phyloP scores from a whole-genome alignment of 768 basidiomycete species.

The Leucocoprinus birnbaumii region DNA sequence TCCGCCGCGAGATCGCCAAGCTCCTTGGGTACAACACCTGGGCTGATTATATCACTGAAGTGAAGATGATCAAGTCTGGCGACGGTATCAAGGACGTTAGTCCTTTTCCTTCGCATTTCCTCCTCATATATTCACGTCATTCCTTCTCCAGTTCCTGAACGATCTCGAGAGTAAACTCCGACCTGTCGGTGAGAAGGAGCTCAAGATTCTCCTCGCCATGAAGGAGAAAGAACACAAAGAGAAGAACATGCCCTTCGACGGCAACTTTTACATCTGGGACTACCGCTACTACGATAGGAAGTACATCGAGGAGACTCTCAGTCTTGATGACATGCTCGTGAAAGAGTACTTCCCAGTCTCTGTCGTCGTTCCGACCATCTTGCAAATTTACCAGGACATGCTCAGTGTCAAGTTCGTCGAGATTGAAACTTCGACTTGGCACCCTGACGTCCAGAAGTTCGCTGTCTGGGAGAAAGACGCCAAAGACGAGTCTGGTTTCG shows the following conservation, averaged over 20 bases:
- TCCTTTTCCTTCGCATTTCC: constrained; percentile 1
- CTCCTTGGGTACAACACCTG: constrained; percentile 75
- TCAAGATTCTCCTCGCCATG: constrained; percentile 60
- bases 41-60: constrained; percentile 83
- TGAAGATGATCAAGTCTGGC: constrained; percentile 81
- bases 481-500: constrained; percentile 65
- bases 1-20: constrained; percentile 67
- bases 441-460: constrained; percentile 82
- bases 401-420: constrained; percentile 75
- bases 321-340: constrained; percentile 73
- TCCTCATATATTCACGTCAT: background rate
- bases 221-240: constrained; percentile 73
- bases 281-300: constrained; percentile 73
- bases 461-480: constrained; percentile 82
- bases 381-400: constrained; percentile 80
- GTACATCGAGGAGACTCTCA: constrained; percentile 62
- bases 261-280: constrained; percentile 81
- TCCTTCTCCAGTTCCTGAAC: constrained; percentile 58
- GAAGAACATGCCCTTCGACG: constrained; percentile 60
- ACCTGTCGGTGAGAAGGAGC: constrained; percentile 70
- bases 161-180: constrained; percentile 73
- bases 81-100: constrained; percentile 55
- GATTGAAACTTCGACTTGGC: constrained; percentile 69
- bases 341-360: constrained; percentile 91
- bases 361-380: constrained; percentile 77